Evolutionary conservation across 257 asterid genomes (phyloP), one percentile per base, ranked within the genome.

Genomic region (Solanum etuberosum): DNA sequence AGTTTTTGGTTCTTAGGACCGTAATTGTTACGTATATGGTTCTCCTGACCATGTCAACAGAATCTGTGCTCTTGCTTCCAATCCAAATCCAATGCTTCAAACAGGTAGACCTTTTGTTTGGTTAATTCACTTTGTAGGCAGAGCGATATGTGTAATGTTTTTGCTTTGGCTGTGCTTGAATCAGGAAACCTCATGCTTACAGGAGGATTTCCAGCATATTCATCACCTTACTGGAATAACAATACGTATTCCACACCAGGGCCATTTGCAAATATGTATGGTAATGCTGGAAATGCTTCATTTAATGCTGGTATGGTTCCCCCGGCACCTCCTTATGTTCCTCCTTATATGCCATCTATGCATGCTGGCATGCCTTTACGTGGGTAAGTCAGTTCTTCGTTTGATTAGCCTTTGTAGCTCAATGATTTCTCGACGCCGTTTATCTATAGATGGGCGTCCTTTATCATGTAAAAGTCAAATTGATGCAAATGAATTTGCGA

Each of bases 21-120:
- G 95, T 67, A 92, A 88, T 65, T 95, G 99, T 91, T 95, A 93
- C 89, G 84, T 88, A 80, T 96, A 98, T 92, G 99, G 97, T 88
- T 94, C 98, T 90, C 94, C 95, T 18, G 95, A 92, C 51, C 99
- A 96, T 93, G 94, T 95, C 87, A 90, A 93, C 91, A 95, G 95
- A 91, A 94, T 95, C 90, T 96, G 97, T 88, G 95, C 96, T 70
- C 35, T 43, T 86, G 88, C 89, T 77, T 88, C 97, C 86, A 90
- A 90, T 89, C 90, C 88, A 68, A 91, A 89, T 89, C 92, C 93
- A 68, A 91, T 93, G 94, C 90, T 90, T 88, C 96, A 82, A 43
- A 92, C 94, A 90, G 98, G 99, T 96, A 90, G 14, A 6, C 59
- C 63, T 40, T 31, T 82, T n/a, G 32, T 27, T 71, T 83, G 61